These are phyloP conservation scores for Pharus latifolius DNA, from an alignment of 176 grass and related monocot species.

Conservation along the genomic window DNA sequence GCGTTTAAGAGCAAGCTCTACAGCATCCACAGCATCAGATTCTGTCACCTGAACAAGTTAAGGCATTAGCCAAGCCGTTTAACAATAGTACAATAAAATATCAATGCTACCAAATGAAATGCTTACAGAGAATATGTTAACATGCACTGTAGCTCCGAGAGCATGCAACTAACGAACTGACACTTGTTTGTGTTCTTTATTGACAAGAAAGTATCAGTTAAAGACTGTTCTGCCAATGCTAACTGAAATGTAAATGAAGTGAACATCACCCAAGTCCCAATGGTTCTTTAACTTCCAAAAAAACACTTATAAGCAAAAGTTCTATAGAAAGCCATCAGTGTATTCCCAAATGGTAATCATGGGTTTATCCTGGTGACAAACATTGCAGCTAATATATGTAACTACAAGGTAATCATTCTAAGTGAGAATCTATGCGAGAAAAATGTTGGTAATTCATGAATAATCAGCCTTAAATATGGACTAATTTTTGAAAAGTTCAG, in stretches of 20 bases:
- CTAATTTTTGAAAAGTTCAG: not conserved
- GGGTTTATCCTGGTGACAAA: not conserved
- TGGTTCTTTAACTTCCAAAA: too few relatives aligned
- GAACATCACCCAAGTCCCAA: too few relatives aligned
- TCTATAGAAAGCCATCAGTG: not conserved
- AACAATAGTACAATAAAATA: conserved; percentile 6
- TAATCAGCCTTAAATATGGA: not conserved
- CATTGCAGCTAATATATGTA: conserved; percentile 1
- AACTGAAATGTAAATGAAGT: too few relatives aligned
- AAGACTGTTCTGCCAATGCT: too few relatives aligned
- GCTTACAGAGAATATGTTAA: not conserved
- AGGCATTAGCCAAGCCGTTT: conserved; percentile 23
- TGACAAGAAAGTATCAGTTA: too few relatives aligned
- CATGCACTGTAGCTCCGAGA: not conserved
- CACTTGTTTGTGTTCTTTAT: not conserved
- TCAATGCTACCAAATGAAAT: conserved; percentile 2
- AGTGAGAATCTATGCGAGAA: not conserved
- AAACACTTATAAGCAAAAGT: not conserved
- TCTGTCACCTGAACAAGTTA: conserved; percentile 82
- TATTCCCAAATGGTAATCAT: not conserved
- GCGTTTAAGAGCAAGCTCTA: conserved; percentile 62
- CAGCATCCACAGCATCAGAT: conserved; percentile 89
- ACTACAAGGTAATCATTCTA: not conserved
- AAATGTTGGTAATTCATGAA: not conserved
- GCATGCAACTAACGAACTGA: not conserved